A percentile compares a stretch with the other conserved stretches of the same genome.
Conservation (phyloP, 371 early-diverging fungal genomes). For the Funneliformis caledonium region DNA sequence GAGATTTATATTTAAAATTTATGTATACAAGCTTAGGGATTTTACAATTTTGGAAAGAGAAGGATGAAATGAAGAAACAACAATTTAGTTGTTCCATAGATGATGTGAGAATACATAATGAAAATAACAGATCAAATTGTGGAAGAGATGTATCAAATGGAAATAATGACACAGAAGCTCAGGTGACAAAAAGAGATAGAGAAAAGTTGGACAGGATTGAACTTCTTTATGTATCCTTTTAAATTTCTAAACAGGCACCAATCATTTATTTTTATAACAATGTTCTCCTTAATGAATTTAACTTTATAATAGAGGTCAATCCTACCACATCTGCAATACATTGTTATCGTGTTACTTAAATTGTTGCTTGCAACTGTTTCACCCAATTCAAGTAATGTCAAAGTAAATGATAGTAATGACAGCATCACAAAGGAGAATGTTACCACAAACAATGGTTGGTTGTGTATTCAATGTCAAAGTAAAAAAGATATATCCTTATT, state of each 20-base stretch:
- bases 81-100: not conserved
- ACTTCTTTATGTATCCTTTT: slow-evolving; percentile 52
- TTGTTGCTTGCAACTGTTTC: slow-evolving; percentile 52
- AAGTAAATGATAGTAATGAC: slow-evolving; percentile 33
- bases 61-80: slow-evolving; percentile 52
- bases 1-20: slow-evolving; percentile 59
- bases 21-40: slow-evolving; percentile 66
- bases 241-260: not conserved
- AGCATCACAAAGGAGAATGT: slow-evolving; percentile 18
- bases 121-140: not conserved
- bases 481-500: not conserved
- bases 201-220: slow-evolving; percentile 48
- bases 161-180: slow-evolving; percentile 8
- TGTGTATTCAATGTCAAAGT: not conserved
- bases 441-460: not conserved
- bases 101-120: not conserved
- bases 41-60: slow-evolving; percentile 61
- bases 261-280: not conserved
- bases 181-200: slow-evolving; percentile 34
- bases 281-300: not conserved
- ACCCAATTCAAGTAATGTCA: slow-evolving; percentile 11
- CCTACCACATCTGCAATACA: slow-evolving; percentile 54
- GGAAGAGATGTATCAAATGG: not conserved
- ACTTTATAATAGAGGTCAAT: slow-evolving; percentile 46
- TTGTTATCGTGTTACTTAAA: slow-evolving; percentile 57